Evolutionary conservation across 192 early-diverging fungal genomes (phyloP).

Genomic region (Backusella morwellensis): DNA sequence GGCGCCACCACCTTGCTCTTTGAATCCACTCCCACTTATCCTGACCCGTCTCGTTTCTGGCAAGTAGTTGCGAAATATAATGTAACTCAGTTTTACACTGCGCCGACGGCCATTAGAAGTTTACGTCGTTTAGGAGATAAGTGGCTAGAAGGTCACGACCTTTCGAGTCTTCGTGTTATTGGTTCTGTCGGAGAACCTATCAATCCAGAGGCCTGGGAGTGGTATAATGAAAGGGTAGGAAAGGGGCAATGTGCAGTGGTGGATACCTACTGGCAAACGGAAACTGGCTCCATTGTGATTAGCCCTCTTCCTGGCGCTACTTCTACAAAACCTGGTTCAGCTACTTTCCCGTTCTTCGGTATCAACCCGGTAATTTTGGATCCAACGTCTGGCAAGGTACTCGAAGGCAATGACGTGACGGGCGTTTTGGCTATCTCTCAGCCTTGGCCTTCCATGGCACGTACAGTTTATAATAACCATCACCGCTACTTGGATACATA

Average conservation of each 20-base stretch:
- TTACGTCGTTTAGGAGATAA: conserved; percentile 82
- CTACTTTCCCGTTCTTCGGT: conserved; percentile 96
- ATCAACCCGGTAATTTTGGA: conserved; percentile 85
- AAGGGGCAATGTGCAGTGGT: conserved; percentile 84
- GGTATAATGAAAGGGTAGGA: conserved; percentile 92
- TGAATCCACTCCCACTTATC: conserved; percentile 94
- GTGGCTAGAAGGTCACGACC: conserved; percentile 71
- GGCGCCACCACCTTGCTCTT: conserved; percentile 92
- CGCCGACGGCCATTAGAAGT: conserved; percentile 94
- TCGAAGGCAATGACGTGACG: conserved; percentile 81
- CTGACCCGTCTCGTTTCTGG: conserved; percentile 80
- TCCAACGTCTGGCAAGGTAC: conserved; percentile 79
- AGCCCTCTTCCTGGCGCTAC: conserved; percentile 88
- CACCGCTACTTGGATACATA: conserved; percentile 91
- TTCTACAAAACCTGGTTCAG: conserved; percentile 92
- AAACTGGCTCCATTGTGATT: conserved; percentile 90
- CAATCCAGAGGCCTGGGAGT: conserved; percentile 95
- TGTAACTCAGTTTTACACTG: conserved; percentile 97
- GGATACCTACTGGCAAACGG: conserved; percentile 94
- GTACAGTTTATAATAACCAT: conserved; percentile 90
- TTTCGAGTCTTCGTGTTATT: conserved; percentile 82
- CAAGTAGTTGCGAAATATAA: conserved; percentile 82
- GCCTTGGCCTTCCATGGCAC: conserved; percentile 89
- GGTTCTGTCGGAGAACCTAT: conserved; percentile 97
- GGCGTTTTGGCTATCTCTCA: conserved; percentile 87